Evolutionary conservation across 2,329 filamentous ascomycete genomes (phyloP), one percentile per base, ranked within the genome.

Genomic region (Fusarium camptoceras): DNA sequence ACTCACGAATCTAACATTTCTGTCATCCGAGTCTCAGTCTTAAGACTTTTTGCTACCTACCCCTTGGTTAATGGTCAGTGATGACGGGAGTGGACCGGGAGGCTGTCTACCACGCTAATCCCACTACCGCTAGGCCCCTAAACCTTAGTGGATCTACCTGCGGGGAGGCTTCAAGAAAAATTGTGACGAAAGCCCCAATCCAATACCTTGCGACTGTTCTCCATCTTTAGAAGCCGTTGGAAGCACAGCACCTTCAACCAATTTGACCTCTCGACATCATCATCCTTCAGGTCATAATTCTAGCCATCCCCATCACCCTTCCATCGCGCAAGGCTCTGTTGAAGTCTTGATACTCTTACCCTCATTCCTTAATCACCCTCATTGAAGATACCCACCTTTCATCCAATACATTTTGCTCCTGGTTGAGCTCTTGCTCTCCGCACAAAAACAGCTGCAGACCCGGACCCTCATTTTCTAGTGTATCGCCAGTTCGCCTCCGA

Each of bases 161-260:
- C 72, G 73, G 73, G 70, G 71, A 66, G 64, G 59, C 71, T 70
- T 75, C 49, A 72, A 75, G 71, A 75, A 74, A 77, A 77, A 76
- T 73, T 77, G 75, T 75, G 75, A 77, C 74, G 75, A 73, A 68
- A 66, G 68, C 69, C 69, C 72, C 70, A 42, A 71, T 73, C 72
- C 70, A 42, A 71, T 73, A 73, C 62, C 64, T 68, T 64, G 51
- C 57, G 63, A 65, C 64, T 71, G 61, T 65, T 55, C 56, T 55
- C 66, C 56, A 69, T 70, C 37, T 66, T 53, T 68, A 66, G 73
- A 68, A 71, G 70, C 73, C 70, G 70, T 75, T 75, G 68, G 73
- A 70, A 75, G 49, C 49, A 53, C 37, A 53, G 31, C 49, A 53
- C 49, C 66, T 59, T 66, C 55, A 24, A 30, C 24, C 44, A 50